Conservation (phyloP, 805 yeast genomes). For the Cyberlindnera saturnus region DNA sequence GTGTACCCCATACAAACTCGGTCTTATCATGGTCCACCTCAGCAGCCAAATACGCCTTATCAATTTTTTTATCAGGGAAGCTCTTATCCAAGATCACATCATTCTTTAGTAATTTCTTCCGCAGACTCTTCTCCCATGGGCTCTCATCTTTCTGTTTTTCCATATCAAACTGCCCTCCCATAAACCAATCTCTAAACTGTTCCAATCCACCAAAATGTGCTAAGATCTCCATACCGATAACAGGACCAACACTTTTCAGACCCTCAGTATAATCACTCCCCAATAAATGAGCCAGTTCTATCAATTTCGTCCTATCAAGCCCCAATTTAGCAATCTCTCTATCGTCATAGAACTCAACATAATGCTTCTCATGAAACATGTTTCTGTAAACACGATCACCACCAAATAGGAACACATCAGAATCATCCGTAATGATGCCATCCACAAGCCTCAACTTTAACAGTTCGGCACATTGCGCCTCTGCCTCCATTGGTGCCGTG, state of each 20-base stretch:
- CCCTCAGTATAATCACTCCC: conserved; percentile 98
- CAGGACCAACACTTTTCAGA: conserved; percentile 89
- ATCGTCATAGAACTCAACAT: conserved; percentile 75
- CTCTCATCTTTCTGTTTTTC: conserved; percentile 36
- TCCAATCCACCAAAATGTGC: conserved; percentile 65
- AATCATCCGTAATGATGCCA: conserved; percentile 95
- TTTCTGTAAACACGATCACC: conserved; percentile 80
- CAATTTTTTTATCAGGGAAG: conserved; percentile 68
- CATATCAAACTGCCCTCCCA: conserved; percentile 34
- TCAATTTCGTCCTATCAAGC: conserved; percentile 53
- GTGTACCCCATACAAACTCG: conserved; percentile 83
- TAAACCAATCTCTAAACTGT: conserved; percentile 35
- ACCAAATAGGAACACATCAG: conserved; percentile 93
- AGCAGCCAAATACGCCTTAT: conserved; percentile 71
- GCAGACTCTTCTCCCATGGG: conserved; percentile 49
- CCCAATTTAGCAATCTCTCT: conserved; percentile 64
- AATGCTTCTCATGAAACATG: conserved; percentile 89
- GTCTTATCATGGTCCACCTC: conserved; percentile 80
- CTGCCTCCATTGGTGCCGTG: conserved; percentile 98
- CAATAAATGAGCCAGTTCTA: conserved; percentile 73
- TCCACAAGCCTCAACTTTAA: conserved; percentile 69
- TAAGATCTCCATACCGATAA: conserved; percentile 79
- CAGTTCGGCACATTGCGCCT: conserved; percentile 93
- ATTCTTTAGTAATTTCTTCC: conserved; percentile 48
- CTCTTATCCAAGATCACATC: conserved; percentile 49